These are phyloP conservation scores for Colletotrichum sidae DNA, from an alignment of 2,329 filamentous ascomycete species.

Conservation along the genomic window DNA sequence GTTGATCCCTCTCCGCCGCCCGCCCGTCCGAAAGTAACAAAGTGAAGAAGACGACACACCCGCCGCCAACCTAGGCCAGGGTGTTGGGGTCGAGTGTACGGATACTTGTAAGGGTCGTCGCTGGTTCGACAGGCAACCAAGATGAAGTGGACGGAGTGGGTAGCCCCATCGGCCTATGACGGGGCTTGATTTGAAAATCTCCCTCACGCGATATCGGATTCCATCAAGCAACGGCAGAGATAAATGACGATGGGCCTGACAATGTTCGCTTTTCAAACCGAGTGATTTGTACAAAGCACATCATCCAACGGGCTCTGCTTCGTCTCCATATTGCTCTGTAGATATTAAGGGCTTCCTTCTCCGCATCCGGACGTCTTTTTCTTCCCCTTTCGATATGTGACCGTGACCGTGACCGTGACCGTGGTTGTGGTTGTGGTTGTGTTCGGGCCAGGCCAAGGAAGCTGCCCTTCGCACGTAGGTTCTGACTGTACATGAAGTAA, in stretches of 20 bases:
- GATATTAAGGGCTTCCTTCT: no score
- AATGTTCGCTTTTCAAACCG: conserved; percentile 2
- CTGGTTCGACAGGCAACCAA: conserved; percentile 8
- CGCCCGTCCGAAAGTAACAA: background rate
- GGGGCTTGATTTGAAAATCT: conserved; percentile 21
- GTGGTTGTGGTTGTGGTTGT: no score
- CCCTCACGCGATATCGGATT: conserved; percentile 11
- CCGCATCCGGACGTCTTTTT: no score
- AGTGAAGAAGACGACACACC: background rate
- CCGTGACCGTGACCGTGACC: no score
- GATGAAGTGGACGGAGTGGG: conserved; percentile 23
- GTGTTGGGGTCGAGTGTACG: conserved; percentile 5
- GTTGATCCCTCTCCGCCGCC: conserved; percentile 17
- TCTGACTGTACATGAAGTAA: no score
- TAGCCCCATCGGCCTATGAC: background rate
- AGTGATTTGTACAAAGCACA: no score
- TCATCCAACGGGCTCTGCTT: no score
- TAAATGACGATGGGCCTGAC: conserved; percentile 28
- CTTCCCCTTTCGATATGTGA: no score
- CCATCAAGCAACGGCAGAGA: conserved; percentile 5
- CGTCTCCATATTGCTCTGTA: no score
- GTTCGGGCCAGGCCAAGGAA: no score
- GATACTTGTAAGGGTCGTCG: conserved; percentile 1
- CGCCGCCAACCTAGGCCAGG: background rate
- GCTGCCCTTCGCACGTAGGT: no score